These are phyloP conservation scores for Talaromyces wortmannii DNA, from an alignment of 495 filamentous ascomycete genomes.

Conservation along the genomic window DNA sequence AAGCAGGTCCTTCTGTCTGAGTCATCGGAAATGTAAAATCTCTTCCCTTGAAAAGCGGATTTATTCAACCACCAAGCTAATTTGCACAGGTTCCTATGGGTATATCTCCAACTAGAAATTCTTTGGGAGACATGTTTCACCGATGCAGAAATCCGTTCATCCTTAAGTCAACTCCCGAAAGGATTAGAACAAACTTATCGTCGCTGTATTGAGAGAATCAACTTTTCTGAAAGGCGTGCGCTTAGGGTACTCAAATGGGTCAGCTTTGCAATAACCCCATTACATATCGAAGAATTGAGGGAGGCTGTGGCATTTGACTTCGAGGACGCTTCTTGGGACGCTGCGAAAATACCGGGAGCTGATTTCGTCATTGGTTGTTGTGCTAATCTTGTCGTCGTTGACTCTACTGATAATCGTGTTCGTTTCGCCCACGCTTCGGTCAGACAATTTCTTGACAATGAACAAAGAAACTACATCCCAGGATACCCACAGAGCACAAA, in stretches of 20 bases:
- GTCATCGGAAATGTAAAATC: conserved; percentile 14
- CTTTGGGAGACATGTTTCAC: conserved; percentile 20
- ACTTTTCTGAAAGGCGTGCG: conserved; percentile 3
- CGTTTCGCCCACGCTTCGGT: conserved; percentile 30
- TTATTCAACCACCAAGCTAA: conserved; percentile 12
- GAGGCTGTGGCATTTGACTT: conserved; percentile 23
- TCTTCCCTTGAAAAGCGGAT: conserved; percentile 3
- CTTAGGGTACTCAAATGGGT: conserved; percentile 20
- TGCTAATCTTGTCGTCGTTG: conserved; percentile 22
- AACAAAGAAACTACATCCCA: background rate
- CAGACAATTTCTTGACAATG: conserved; percentile 16
- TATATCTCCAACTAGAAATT: conserved; percentile 20
- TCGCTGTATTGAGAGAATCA: conserved; percentile 13
- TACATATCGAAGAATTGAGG: conserved; percentile 24
- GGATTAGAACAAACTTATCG: conserved; percentile 18
- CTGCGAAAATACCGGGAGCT: conserved; percentile 12
- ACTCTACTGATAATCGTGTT: conserved; percentile 12
- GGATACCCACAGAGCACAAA: conserved; percentile 2
- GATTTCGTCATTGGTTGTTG: conserved; percentile 20
- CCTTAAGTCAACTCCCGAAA: conserved; percentile 14
- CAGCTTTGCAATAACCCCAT: conserved; percentile 17
- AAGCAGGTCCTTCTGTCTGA: conserved; percentile 5
- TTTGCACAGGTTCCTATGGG: conserved; percentile 20
- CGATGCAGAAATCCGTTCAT: conserved; percentile 13
- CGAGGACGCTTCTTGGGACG: conserved; percentile 15